phyloP scores from a whole-genome alignment of 305 asterid genomes.

The Solanum hybrid region DNA sequence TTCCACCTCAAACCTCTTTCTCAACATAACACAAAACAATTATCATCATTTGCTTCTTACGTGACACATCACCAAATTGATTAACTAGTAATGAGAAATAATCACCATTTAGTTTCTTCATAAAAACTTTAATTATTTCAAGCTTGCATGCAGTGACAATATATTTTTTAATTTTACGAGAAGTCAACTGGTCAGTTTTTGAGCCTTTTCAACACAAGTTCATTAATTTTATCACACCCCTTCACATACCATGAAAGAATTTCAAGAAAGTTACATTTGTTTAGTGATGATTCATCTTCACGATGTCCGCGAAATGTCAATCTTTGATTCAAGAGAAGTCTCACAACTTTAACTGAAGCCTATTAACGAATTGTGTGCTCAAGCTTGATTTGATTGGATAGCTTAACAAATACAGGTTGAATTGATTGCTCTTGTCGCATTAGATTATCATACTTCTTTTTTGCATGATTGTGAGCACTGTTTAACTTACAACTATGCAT shows the following conservation, averaged over 20 bases:
- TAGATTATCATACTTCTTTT: too few relatives aligned
- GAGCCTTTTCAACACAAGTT: background rate
- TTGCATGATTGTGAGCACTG: background rate
- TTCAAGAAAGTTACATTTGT: too few relatives aligned
- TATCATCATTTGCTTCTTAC: background rate
- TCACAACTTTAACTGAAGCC: background rate
- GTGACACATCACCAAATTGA: background rate
- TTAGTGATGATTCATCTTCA: background rate
- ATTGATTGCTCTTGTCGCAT: background rate
- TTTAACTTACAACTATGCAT: background rate
- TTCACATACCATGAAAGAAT: background rate
- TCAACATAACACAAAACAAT: background rate
- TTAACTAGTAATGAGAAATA: background rate
- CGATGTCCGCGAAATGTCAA: background rate
- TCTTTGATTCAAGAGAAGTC: background rate
- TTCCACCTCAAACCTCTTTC: background rate
- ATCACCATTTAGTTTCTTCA: background rate
- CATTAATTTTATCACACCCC: background rate
- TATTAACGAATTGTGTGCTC: background rate
- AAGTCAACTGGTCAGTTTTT: background rate
- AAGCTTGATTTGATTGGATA: background rate
- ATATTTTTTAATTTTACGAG: background rate
- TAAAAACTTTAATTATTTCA: too few relatives aligned
- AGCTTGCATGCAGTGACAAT: background rate
- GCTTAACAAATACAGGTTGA: background rate